A percentile compares a stretch with the other conserved stretches of the same genome.
Conservation (phyloP, 2,329 filamentous ascomycete genomes). For the Trichophyton mentagrophytes region DNA sequence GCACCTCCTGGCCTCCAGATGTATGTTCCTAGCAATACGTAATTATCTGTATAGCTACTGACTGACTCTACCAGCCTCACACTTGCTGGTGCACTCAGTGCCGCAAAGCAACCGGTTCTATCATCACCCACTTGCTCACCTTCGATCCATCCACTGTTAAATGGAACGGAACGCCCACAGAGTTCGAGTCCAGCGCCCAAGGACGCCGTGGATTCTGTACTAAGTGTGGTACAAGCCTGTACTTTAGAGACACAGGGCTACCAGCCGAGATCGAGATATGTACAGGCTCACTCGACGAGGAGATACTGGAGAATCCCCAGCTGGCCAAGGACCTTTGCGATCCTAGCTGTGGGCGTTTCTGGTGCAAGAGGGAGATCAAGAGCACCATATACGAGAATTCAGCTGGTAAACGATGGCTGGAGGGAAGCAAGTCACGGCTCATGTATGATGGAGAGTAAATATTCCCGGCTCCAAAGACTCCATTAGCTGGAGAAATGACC, state of each 20-base stretch:
- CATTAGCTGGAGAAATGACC: no score
- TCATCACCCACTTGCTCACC: background rate
- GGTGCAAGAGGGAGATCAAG: background rate
- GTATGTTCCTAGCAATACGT: background rate
- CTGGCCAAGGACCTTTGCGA: background rate
- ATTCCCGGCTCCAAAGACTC: background rate
- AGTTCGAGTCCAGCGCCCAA: background rate
- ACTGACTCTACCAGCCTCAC: background rate
- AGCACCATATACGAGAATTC: background rate
- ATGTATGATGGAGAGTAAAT: background rate
- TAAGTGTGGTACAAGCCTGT: background rate
- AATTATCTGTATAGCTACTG: background rate
- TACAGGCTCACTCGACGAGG: background rate
- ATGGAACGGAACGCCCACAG: background rate
- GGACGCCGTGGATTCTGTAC: background rate
- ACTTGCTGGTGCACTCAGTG: background rate
- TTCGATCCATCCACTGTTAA: background rate
- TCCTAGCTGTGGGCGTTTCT: background rate
- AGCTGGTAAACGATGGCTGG: background rate
- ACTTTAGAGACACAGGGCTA: background rate
- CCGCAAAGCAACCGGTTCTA: background rate
- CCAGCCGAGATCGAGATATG: background rate
- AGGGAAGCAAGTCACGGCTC: background rate
- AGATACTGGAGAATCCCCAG: background rate
- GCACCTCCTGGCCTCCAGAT: background rate